Evolutionary conservation across 169 alveolate species (phyloP).

Genomic region (Cryptosporidium andersoni): DNA sequence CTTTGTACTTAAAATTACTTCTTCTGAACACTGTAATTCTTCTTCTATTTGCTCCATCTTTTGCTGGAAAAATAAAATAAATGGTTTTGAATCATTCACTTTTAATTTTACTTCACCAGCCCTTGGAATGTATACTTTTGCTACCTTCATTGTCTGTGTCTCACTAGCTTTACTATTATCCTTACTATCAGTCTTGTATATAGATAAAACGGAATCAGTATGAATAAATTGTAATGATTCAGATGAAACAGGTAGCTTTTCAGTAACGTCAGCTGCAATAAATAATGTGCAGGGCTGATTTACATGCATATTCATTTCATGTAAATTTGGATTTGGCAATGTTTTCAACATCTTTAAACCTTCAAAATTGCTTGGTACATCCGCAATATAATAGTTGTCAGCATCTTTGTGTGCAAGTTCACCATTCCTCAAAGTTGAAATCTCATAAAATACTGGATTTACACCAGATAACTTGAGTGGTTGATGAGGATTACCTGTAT

Average conservation of each 20-base stretch:
- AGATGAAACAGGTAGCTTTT: slow-evolving; percentile 73
- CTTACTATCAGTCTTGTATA: slow-evolving; percentile 52
- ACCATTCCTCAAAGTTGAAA: slow-evolving; percentile 85
- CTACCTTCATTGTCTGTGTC: slow-evolving; percentile 56
- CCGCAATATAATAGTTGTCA: slow-evolving; percentile 79
- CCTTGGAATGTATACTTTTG: slow-evolving; percentile 68
- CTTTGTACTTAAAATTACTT: slow-evolving; percentile 61
- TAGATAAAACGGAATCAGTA: slow-evolving; percentile 74
- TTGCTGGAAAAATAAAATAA: slow-evolving; percentile 73
- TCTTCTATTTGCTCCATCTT: slow-evolving; percentile 13
- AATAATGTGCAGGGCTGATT: slow-evolving; percentile 74
- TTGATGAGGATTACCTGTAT: slow-evolving; percentile 80
- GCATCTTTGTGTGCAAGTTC: slow-evolving; percentile 83
- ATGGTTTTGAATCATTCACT: slow-evolving; percentile 69
- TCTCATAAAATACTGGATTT: slow-evolving; percentile 81
- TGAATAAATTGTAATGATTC: slow-evolving; percentile 34
- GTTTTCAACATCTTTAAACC: slow-evolving; percentile 76
- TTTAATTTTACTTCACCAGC: slow-evolving; percentile 63
- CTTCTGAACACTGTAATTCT: slow-evolving; percentile 69
- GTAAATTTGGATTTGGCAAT: slow-evolving; percentile 28
- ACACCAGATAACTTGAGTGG: slow-evolving; percentile 84
- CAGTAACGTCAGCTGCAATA: slow-evolving; percentile 74
- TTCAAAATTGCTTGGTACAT: slow-evolving; percentile 83
- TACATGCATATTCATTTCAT: slow-evolving; percentile 72
- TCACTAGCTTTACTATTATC: slow-evolving; percentile 59